Base-by-base conservation (phyloP, 2,329 filamentous ascomycete genomes). In the Colletotrichum lindemuthianum region DNA sequence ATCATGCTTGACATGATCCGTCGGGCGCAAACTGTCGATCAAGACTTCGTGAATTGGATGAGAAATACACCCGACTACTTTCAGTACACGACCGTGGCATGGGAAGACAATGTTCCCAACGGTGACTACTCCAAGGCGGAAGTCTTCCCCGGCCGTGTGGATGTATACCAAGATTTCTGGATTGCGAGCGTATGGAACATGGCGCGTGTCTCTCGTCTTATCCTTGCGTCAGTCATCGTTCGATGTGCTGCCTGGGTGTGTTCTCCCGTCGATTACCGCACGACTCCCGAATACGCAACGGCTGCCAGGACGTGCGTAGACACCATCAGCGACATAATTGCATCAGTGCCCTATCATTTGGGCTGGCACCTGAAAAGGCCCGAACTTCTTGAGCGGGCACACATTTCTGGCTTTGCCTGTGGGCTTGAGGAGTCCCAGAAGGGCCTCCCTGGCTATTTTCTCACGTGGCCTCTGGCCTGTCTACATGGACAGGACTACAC, bases 161-260 rank as follows among this genome's bases (percentile, higher is more conserved):
- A 90, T 70, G 78, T 84, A 6, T 89, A 88, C 70, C 75, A 77
- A 24, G 86, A 89, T 72, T 77, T 88, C 48, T 88, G 82, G 80
- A 82, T 86, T 45, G 83, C 82, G n/a, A 83, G 79, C 63, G 77
- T 86, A 8, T 86, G 83, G 82, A 89, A 88, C 71, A 77, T 85
- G 74, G 77, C 81, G 64, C 78, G 86, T 13, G 80, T 83, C 13
- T 80, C 82, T 7, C 79, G 87, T 3, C 77, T 89, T 34, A 81
- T 86, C 56, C 77, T 89, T 32, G 81, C 83, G 3, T 83, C 84
- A 13, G 74, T 86, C 13, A 81, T 85, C 41, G 83, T 89, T 11
- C 83, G 87, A 7, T 88, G 86, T 69, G 82, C 84, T 7, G 87
- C 87, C 2, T 89, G 86, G 86, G 78, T 86, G 32, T 86, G 84